phyloP scores from a whole-genome alignment of 495 filamentous ascomycete species.

The Aspergillus panamensis region DNA sequence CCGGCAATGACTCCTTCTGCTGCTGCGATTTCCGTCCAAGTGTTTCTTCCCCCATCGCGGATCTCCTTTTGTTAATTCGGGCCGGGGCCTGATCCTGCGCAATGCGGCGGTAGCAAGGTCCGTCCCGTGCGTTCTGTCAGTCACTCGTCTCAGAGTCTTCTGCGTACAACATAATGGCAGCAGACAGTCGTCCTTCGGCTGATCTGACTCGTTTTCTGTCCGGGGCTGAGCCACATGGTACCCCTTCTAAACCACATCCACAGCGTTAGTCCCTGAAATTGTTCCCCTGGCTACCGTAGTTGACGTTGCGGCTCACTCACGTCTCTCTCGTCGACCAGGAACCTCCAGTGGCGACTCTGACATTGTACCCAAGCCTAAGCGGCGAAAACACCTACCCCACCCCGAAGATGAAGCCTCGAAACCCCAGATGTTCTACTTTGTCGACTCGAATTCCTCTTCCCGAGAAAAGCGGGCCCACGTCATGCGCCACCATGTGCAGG shows the following conservation, averaged over 20 bases:
- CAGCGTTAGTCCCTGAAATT: slow-evolving; percentile 14
- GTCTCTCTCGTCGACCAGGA: slow-evolving; percentile 12
- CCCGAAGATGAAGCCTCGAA: slow-evolving; percentile 23
- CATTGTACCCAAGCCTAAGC: slow-evolving; percentile 20
- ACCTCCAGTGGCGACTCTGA: slow-evolving; percentile 21
- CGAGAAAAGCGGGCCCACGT: slow-evolving; percentile 48
- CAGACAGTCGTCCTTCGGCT: slow-evolving; percentile 20
- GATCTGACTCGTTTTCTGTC: slow-evolving; percentile 16
- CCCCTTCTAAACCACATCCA: slow-evolving; percentile 13
- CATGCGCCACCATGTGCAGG: slow-evolving; percentile 49
- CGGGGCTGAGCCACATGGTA: slow-evolving; percentile 6
- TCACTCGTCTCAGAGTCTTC: slow-evolving; percentile 7
- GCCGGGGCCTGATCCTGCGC: slow-evolving; percentile 19
- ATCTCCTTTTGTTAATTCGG: slow-evolving; percentile 22
- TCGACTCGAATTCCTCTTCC: slow-evolving; percentile 43
- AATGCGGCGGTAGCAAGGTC: slow-evolving; percentile 27
- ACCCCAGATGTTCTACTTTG: slow-evolving; percentile 44
- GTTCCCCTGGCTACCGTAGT: not conserved
- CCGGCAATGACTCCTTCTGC: slow-evolving; percentile 23
- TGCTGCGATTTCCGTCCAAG: slow-evolving; percentile 4
- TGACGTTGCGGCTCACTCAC: slow-evolving; percentile 8
- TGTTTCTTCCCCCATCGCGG: slow-evolving; percentile 21
- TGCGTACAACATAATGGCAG: slow-evolving; percentile 29
- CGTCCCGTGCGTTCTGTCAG: slow-evolving; percentile 5
- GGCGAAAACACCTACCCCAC: slow-evolving; percentile 26